A percentile compares a stretch with the other conserved stretches of the same genome.
Evolutionary conservation across 1,284 basidiomycete genomes (phyloP).

Genomic region (Volvariella surrecta): DNA sequence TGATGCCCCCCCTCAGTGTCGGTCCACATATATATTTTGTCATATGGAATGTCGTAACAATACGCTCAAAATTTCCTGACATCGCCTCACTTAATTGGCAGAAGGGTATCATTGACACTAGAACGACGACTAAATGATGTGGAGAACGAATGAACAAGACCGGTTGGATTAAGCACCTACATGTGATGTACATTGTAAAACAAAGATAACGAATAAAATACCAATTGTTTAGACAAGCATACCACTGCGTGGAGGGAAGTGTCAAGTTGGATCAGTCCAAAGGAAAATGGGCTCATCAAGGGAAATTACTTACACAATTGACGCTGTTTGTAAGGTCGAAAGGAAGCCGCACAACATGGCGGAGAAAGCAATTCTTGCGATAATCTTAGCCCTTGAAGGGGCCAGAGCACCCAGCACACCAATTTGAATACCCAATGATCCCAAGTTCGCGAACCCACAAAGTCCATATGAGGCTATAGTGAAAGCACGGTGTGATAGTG

Average conservation of each 20-base stretch:
- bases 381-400: conserved; percentile 65
- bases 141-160: too few species aligned
- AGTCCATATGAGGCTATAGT: conserved; percentile 79
- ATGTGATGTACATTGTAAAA: too few species aligned
- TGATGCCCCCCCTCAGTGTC: too few species aligned
- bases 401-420: conserved; percentile 82
- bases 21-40: too few species aligned
- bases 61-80: too few species aligned
- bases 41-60: too few species aligned
- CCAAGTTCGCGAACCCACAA: conserved; percentile 87
- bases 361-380: conserved; percentile 63
- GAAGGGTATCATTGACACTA: background rate
- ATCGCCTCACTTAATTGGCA: too few species aligned
- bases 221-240: conserved; percentile 32
- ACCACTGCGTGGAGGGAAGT: conserved; percentile 24
- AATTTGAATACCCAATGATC: conserved; percentile 84
- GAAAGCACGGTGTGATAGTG: conserved; percentile 64
- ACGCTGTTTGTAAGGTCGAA: conserved; percentile 66
- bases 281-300: conserved; percentile 2
- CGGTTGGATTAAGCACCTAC: too few species aligned
- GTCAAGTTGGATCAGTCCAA: conserved; percentile 7
- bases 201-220: background rate
- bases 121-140: too few species aligned
- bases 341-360: conserved; percentile 80
- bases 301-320: conserved; percentile 47